phyloP scores from a whole-genome alignment of 306 rosid species.

The Oemleria cerasiformis region DNA sequence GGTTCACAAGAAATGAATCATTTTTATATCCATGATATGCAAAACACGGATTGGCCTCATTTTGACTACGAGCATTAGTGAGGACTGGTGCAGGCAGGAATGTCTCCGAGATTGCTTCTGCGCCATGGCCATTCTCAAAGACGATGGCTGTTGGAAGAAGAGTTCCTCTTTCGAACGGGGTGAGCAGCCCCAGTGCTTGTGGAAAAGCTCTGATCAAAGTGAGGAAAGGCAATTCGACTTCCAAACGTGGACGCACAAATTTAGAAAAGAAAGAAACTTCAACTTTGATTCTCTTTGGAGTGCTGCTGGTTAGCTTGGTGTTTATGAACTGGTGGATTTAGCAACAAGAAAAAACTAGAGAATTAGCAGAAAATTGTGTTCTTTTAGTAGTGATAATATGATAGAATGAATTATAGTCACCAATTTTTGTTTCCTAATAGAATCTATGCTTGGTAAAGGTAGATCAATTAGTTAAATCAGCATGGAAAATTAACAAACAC shows the following conservation, averaged over 20 bases:
- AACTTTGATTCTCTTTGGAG: conserved; percentile 24
- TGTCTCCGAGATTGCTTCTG: conserved; percentile 52
- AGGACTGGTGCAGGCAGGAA: conserved; percentile 29
- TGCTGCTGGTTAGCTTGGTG: conserved; percentile 41
- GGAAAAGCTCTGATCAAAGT: conserved; percentile 35
- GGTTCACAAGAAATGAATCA: conserved; percentile 8
- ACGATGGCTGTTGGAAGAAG: conserved; percentile 41
- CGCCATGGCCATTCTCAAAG: conserved; percentile 33
- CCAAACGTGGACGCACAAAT: background rate
- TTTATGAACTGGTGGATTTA: conserved; percentile 23
- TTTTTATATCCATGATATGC: conserved; percentile 17
- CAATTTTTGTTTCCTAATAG: too few relatives aligned
- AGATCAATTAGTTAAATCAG: too few relatives aligned
- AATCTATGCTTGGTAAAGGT: too few relatives aligned
- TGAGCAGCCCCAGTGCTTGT: background rate
- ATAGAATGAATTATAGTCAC: too few relatives aligned
- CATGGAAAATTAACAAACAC: too few relatives aligned
- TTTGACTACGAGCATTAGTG: conserved; percentile 8
- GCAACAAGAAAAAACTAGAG: too few relatives aligned
- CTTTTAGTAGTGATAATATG: too few relatives aligned
- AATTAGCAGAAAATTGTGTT: too few relatives aligned
- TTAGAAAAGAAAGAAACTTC: conserved; percentile 13
- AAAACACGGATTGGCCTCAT: background rate
- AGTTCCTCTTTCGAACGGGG: conserved; percentile 49
- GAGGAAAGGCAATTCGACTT: conserved; percentile 37